Conservation (phyloP, 805 yeast species). For the Candida verbasci region DNA sequence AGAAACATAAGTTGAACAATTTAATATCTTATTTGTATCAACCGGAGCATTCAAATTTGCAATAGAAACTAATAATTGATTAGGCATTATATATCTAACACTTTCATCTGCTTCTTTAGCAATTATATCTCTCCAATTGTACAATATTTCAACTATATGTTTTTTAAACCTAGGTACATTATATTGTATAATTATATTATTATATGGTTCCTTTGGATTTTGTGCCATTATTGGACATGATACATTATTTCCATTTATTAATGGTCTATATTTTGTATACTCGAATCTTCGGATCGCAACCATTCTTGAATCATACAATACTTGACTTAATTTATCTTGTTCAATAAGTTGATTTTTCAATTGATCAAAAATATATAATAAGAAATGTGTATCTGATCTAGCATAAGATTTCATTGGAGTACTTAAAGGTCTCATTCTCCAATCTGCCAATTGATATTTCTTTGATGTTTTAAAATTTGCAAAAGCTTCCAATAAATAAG, state of each 20-base stretch:
- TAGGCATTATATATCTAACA: slow-evolving; percentile 76
- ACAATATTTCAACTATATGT: slow-evolving; percentile 56
- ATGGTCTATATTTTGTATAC: slow-evolving; percentile 61
- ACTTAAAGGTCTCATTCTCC: slow-evolving; percentile 87
- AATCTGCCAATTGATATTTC: slow-evolving; percentile 93
- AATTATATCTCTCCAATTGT: slow-evolving; percentile 74
- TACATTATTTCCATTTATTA: slow-evolving; percentile 22
- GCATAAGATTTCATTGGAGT: slow-evolving; percentile 80
- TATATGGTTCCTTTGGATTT: slow-evolving; percentile 65
- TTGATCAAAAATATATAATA: slow-evolving; percentile 74
- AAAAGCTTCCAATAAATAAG: slow-evolving; percentile 73
- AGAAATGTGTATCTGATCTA: slow-evolving; percentile 90
- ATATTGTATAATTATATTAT: slow-evolving; percentile 55
- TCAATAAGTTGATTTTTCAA: slow-evolving; percentile 58
- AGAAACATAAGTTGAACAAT: slow-evolving; percentile 41
- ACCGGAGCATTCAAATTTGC: slow-evolving; percentile 52
- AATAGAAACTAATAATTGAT: slow-evolving; percentile 64
- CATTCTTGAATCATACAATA: slow-evolving; percentile 67
- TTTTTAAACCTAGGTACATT: slow-evolving; percentile 54
- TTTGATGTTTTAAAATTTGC: slow-evolving; percentile 87
- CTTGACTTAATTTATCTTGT: slow-evolving; percentile 43
- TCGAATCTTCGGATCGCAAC: slow-evolving; percentile 83
- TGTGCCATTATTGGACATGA: slow-evolving; percentile 43
- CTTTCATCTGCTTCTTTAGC: slow-evolving; percentile 85
- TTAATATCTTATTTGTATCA: slow-evolving; percentile 51